A percentile compares a stretch with the other conserved stretches of the same genome.
These are phyloP conservation scores for Tripterygium wilfordii DNA, from an alignment of 177 flowering plant species.

Conservation along the genomic window DNA sequence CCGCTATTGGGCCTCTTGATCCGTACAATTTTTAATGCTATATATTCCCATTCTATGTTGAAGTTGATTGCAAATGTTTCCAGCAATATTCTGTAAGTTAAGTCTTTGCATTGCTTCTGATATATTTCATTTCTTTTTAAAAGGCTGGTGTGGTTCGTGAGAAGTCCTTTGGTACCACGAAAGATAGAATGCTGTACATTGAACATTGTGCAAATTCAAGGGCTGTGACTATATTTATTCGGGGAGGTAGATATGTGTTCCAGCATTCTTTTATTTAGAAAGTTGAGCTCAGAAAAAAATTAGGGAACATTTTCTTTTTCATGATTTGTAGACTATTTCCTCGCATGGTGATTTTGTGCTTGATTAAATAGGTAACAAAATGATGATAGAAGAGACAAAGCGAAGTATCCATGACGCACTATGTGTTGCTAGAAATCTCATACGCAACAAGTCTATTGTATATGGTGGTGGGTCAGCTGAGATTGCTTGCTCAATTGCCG, in stretches of 20 bases:
- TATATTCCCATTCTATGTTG: no score
- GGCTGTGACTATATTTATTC: conserved; percentile 95
- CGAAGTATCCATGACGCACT: conserved; percentile 93
- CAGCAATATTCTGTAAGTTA: not conserved
- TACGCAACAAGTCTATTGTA: conserved; percentile 85
- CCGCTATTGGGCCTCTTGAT: no score
- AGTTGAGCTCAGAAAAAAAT: not conserved
- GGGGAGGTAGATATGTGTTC: conserved; percentile 65
- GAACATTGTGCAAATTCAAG: conserved; percentile 98
- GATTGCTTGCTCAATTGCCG: conserved; percentile 91
- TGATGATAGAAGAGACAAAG: conserved; percentile 98
- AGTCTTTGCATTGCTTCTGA: not conserved
- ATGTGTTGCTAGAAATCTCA: conserved; percentile 90
- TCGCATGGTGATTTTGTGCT: conserved; percentile 6
- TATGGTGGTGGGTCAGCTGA: conserved; percentile 99
- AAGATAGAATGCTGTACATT: conserved; percentile 92
- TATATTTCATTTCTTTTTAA: not conserved
- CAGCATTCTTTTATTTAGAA: not conserved
- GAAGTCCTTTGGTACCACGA: conserved; percentile 93
- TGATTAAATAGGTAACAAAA: conserved; percentile 77
- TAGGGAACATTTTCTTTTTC: no score
- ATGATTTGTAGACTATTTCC: conserved; percentile 3
- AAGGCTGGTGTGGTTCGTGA: conserved; percentile 96
- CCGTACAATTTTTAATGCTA: no score
- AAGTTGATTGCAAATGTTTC: not conserved